Conservation (phyloP, 192 early-diverging fungal species). For the Backusella tuberculispora region DNA sequence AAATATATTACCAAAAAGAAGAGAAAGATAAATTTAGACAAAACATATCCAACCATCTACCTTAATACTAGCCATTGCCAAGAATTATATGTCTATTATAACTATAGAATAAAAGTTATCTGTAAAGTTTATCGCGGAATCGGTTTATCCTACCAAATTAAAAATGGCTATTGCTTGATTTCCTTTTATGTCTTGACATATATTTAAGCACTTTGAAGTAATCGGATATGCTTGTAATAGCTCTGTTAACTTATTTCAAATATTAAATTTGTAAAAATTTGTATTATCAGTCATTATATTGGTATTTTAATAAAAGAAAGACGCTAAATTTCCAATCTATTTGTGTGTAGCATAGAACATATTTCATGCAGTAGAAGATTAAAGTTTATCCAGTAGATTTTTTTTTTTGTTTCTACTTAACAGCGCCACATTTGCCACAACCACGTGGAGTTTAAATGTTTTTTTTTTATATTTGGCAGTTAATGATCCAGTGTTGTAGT, state of each 20-base stretch:
- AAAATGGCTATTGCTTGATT: neutral
- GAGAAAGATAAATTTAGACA: neutral
- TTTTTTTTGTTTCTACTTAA: neutral
- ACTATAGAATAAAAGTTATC: neutral
- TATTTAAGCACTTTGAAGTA: neutral
- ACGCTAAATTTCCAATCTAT: too few species aligned
- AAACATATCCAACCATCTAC: neutral
- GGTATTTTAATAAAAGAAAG: too few species aligned
- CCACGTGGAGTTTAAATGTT: neutral
- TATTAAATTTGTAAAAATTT: too few species aligned
- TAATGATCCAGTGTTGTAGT: too few species aligned
- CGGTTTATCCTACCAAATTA: too few species aligned
- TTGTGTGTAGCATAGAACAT: too few species aligned
- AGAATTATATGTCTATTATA: neutral
- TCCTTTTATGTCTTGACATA: neutral
- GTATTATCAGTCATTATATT: too few species aligned
- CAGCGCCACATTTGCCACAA: slow-evolving; percentile 4
- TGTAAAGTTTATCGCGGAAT: too few species aligned
- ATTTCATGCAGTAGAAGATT: neutral
- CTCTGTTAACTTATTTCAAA: neutral
- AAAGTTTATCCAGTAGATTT: neutral
- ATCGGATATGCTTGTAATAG: neutral
- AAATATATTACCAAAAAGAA: neutral
- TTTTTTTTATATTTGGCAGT: too few species aligned
- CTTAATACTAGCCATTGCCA: neutral